A percentile compares a stretch with the other conserved stretches of the same genome.
Conservation (phyloP, 805 yeast species). For the Saccharomycopsis lassenensis region DNA sequence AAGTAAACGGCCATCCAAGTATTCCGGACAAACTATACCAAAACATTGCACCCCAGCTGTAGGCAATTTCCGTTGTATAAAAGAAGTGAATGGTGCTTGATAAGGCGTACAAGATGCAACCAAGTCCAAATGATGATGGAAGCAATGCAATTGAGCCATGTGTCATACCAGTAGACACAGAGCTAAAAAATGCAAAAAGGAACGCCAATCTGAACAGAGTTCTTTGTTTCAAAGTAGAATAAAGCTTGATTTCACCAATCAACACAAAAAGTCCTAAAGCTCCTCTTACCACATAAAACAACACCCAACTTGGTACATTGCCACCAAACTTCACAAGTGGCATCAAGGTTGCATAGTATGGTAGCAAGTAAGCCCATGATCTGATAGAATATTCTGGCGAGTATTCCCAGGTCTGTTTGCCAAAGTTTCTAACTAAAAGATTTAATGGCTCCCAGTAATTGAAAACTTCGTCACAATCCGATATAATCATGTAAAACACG, state of each 20-base stretch:
- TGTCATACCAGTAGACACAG: constrained; percentile 70
- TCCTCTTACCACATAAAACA: constrained; percentile 49
- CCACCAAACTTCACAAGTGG: constrained; percentile 17
- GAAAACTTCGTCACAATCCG: constrained; percentile 88
- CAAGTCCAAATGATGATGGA: constrained; percentile 73
- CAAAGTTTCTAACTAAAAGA: constrained; percentile 64
- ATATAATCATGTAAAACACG: constrained; percentile 52
- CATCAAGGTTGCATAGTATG: constrained; percentile 23
- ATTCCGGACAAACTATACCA: constrained; percentile 59
- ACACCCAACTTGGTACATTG: not conserved
- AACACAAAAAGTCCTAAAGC: constrained; percentile 31
- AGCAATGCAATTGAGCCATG: constrained; percentile 81
- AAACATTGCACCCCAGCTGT: constrained; percentile 21
- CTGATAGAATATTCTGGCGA: constrained; percentile 83
- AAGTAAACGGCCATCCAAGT: constrained; percentile 85
- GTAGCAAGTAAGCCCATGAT: constrained; percentile 69
- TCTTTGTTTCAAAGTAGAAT: constrained; percentile 28
- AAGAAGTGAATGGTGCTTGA: constrained; percentile 27
- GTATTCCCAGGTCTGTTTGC: constrained; percentile 94
- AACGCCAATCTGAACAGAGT: constrained; percentile 30
- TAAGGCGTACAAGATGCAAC: constrained; percentile 35
- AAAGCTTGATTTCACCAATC: constrained; percentile 44
- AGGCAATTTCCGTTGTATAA: constrained; percentile 16
- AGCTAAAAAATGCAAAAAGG: constrained; percentile 53
- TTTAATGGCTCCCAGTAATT: constrained; percentile 95